Evolutionary conservation across 495 filamentous ascomycete species (phyloP).

Genomic region (Penicillium cataractarum): DNA sequence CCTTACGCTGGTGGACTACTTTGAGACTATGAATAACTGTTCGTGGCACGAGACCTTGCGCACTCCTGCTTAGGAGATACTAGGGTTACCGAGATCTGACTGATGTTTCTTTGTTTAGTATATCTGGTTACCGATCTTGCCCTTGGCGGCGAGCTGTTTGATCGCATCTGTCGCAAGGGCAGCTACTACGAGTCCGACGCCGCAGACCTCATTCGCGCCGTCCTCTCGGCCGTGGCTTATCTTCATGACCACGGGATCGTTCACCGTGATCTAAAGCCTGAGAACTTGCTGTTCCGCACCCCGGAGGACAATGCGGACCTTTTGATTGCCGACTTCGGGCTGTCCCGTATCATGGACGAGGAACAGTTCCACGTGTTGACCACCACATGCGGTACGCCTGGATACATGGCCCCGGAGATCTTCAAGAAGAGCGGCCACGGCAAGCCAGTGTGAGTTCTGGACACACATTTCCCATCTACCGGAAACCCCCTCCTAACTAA

Average conservation of each 20-base stretch:
- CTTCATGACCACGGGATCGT: constrained; percentile 98
- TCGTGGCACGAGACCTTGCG: constrained; percentile 25
- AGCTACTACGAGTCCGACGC: constrained; percentile 98
- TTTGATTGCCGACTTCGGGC: constrained; percentile 95
- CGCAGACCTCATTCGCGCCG: constrained; percentile 91
- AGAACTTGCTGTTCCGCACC: constrained; percentile 59
- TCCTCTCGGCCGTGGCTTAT: constrained; percentile 95
- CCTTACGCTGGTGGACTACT: constrained; percentile 96
- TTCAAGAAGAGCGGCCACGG: constrained; percentile 80
- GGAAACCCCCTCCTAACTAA: constrained; percentile 1
- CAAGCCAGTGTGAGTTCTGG: constrained; percentile 68
- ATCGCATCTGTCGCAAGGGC: constrained; percentile 97
- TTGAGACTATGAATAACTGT: constrained; percentile 99
- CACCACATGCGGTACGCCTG: constrained; percentile 95
- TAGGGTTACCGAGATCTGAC: background rate
- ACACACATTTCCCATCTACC: background rate
- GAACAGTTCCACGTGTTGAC: constrained; percentile 98
- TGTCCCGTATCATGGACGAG: constrained; percentile 97
- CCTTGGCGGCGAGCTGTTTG: constrained; percentile 94
- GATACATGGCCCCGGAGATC: constrained; percentile 91
- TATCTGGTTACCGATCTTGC: constrained; percentile 98
- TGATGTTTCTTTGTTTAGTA: constrained; percentile 50
- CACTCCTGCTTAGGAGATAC: background rate
- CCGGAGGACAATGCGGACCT: constrained; percentile 65
- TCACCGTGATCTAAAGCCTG: constrained; percentile 75